Evolutionary conservation across 1,139 yeast species (phyloP).

Genomic region (Scheffersomyces insectosa): DNA sequence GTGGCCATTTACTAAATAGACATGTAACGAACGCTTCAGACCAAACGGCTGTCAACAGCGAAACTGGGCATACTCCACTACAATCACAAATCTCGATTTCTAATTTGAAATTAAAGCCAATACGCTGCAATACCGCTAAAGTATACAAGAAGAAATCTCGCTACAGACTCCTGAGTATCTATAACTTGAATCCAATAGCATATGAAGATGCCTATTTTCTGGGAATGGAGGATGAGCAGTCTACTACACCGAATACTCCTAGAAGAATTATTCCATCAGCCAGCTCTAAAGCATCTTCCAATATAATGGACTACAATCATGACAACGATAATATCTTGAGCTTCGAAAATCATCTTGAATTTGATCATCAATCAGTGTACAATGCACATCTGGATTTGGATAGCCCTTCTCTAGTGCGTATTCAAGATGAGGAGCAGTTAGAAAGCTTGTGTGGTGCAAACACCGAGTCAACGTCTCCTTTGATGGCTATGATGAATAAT

Average conservation of each 20-base stretch:
- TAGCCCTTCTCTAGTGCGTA: no score
- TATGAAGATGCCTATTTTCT: constrained; percentile 7
- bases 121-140: constrained; percentile 32
- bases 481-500: constrained; percentile 1
- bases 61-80: constrained; percentile 5
- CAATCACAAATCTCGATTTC: constrained; percentile 33
- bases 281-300: constrained; percentile 7
- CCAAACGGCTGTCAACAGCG: neutral
- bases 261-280: constrained; percentile 2
- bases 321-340: neutral
- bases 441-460: neutral
- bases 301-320: constrained; percentile 6
- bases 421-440: constrained; percentile 2
- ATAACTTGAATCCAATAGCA: constrained; percentile 39
- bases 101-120: constrained; percentile 41
- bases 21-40: neutral
- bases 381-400: neutral
- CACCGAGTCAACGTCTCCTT: constrained; percentile 18
- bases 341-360: neutral
- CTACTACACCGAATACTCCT: constrained; percentile 5
- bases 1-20: neutral
- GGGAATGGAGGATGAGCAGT: constrained; percentile 6
- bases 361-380: constrained; percentile 1
- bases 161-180: constrained; percentile 40
- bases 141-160: constrained; percentile 43